These are phyloP conservation scores for Globisporangium nagaii DNA, from an alignment of 352 stramenopile genomes.

Conservation along the genomic window DNA sequence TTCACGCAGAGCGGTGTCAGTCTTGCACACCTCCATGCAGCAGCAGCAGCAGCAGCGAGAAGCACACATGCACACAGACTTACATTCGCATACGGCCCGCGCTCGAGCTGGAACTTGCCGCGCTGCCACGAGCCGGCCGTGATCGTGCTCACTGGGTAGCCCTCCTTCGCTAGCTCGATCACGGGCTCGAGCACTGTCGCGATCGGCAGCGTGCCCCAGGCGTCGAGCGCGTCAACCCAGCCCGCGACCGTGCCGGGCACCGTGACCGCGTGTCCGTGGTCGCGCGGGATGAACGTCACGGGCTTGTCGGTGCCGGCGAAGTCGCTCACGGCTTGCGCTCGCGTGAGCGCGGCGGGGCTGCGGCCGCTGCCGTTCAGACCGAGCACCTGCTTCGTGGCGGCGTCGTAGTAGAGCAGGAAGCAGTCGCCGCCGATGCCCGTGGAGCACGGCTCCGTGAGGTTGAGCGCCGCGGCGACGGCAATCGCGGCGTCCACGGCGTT, in stretches of 20 bases:
- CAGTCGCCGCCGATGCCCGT: conserved; percentile 90
- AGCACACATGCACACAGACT: conserved; percentile 2
- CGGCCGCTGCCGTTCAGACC: conserved; percentile 92
- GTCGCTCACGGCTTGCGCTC: conserved; percentile 56
- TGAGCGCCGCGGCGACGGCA: conserved; percentile 46
- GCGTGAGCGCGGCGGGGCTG: conserved; percentile 73
- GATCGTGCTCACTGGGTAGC: conserved; percentile 90
- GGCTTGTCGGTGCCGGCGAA: conserved; percentile 21
- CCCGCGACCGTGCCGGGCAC: conserved; percentile 91
- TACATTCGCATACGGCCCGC: conserved; percentile 33
- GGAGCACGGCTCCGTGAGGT: conserved; percentile 68
- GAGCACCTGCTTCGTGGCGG: conserved; percentile 69
- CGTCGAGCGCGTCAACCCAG: conserved; percentile 89
- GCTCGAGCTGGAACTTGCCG: conserved; percentile 62
- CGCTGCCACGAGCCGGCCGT: conserved; percentile 84
- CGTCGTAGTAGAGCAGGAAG: conserved; percentile 95
- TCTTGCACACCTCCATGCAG: no score
- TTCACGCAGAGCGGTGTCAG: no score
- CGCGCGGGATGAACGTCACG: conserved; percentile 32
- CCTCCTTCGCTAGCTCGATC: conserved; percentile 87
- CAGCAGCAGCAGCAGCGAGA: not conserved
- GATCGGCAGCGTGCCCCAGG: conserved; percentile 83
- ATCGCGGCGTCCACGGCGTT: conserved; percentile 94
- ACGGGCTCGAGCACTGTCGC: conserved; percentile 86
- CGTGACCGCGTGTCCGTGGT: conserved; percentile 66